Conservation (phyloP, 139 green algal genomes). For the Picochlorum sp. region DNA sequence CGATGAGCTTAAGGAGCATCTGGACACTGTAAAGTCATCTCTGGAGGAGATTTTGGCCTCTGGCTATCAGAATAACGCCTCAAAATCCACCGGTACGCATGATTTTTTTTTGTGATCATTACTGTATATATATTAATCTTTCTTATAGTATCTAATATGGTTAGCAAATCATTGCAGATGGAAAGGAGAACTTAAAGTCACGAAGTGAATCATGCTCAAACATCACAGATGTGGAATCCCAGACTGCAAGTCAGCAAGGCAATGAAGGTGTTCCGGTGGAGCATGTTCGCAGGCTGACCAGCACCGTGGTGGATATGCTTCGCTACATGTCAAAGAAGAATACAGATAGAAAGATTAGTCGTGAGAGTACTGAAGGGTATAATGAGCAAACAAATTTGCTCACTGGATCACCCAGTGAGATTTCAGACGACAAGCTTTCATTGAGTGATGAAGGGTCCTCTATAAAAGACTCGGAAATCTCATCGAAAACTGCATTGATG, state of each 20-base stretch:
- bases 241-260: background rate
- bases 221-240: conserved; percentile 10
- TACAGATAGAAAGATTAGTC: background rate
- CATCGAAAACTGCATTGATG: background rate
- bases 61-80: background rate
- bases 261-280: conserved; percentile 1
- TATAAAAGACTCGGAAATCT: background rate
- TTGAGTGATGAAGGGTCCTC: background rate
- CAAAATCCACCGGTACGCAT: too few relatives aligned
- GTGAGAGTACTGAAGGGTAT: background rate
- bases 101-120: too few relatives aligned
- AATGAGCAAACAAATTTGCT: background rate
- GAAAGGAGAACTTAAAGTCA: background rate
- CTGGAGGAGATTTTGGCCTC: background rate
- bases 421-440: background rate
- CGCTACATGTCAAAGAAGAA: conserved; percentile 2
- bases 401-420: too few relatives aligned
- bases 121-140: too few relatives aligned
- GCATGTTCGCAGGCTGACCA: conserved; percentile 21
- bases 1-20: background rate
- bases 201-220: conserved; percentile 12
- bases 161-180: background rate
- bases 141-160: too few relatives aligned
- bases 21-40: background rate
- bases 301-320: conserved; percentile 24